Conservation (phyloP, 257 asterid species). For the Solanum corneliomulleri region DNA sequence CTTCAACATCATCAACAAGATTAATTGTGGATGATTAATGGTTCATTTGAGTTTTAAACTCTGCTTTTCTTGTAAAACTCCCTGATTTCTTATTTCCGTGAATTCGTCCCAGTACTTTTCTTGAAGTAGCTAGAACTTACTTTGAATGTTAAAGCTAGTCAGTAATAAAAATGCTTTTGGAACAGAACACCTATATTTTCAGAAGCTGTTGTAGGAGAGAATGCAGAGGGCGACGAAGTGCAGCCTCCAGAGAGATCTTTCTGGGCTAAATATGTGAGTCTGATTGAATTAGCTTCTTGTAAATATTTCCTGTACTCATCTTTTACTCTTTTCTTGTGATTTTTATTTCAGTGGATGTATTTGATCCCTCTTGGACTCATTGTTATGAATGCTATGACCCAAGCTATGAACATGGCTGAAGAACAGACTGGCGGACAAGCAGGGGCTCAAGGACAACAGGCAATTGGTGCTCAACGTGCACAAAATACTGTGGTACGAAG, state of each 20-base stretch:
- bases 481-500: constrained; percentile 71
- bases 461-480: constrained; percentile 43
- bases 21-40: not conserved
- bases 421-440: constrained; percentile 70
- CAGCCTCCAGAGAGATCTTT: constrained; percentile 80
- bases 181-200: constrained; percentile 79
- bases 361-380: constrained; percentile 89
- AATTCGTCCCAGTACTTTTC: not conserved
- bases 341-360: constrained; percentile 84
- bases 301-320: not conserved
- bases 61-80: not conserved
- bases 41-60: not conserved
- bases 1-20: not conserved
- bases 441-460: constrained; percentile 47
- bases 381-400: constrained; percentile 89
- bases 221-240: constrained; percentile 59
- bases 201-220: constrained; percentile 60
- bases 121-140: not conserved
- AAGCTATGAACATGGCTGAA: constrained; percentile 91
- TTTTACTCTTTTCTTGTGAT: constrained; percentile 1
- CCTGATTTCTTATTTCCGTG: not conserved
- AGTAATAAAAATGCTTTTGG: constrained; percentile 2
- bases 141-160: not conserved
- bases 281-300: not conserved
- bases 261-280: constrained; percentile 97